Evolutionary conservation across 108 stramenopile genomes (phyloP).

Genomic region (Heterococcus sp.): DNA sequence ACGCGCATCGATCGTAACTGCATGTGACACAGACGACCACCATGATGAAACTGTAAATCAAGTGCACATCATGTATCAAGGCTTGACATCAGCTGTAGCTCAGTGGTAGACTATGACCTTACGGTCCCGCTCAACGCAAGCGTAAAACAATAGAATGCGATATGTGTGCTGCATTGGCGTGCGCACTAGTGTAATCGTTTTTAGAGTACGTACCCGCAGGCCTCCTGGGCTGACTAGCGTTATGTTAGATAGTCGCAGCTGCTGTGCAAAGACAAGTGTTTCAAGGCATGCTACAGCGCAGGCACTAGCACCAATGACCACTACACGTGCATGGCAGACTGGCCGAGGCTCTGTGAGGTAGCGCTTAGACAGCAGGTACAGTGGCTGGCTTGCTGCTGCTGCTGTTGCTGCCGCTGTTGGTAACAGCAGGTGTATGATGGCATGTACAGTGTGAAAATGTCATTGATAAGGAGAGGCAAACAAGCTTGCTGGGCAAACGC

Average conservation of each 20-base stretch:
- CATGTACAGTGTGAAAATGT: background rate
- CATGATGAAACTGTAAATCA: conserved; percentile 49
- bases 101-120: background rate
- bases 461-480: background rate
- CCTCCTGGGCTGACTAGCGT: conserved; percentile 50
- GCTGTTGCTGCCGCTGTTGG: background rate
- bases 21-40: too few species aligned
- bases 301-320: conserved; percentile 47
- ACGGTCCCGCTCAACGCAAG: too few species aligned
- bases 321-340: conserved; percentile 49
- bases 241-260: conserved; percentile 46
- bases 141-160: too few species aligned
- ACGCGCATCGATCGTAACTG: too few species aligned
- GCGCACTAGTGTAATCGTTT: too few species aligned
- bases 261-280: conserved; percentile 45
- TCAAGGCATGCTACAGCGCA: conserved; percentile 50
- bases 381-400: conserved; percentile 8
- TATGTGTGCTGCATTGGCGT: too few species aligned
- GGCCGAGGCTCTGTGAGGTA: conserved; percentile 53
- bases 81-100: too few species aligned
- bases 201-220: background rate
- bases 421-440: background rate
- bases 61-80: too few species aligned
- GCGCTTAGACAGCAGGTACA: conserved; percentile 45
- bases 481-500: too few species aligned